Evolutionary conservation across 1,139 yeast species (phyloP).

Genomic region (Candida sp.): DNA sequence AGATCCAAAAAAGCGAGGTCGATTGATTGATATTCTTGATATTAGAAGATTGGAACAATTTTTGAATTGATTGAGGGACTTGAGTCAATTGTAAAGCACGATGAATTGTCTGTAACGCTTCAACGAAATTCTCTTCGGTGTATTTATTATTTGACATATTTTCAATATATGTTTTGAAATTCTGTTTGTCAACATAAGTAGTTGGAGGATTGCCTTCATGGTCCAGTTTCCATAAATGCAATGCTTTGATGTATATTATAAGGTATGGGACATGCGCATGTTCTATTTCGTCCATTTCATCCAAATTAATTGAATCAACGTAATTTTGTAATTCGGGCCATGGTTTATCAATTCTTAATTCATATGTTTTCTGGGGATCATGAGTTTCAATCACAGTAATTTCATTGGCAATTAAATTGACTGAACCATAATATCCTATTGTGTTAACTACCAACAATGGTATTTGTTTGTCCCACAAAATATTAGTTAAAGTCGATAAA

Average conservation of each 20-base stretch:
- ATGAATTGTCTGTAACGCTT: slow-evolving; percentile 59
- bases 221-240: slow-evolving; percentile 38
- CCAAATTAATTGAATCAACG: slow-evolving; percentile 50
- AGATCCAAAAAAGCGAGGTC: slow-evolving; percentile 55
- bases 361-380: slow-evolving; percentile 58
- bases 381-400: slow-evolving; percentile 76
- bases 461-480: slow-evolving; percentile 42
- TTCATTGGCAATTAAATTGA: slow-evolving; percentile 50
- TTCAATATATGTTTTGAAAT: slow-evolving; percentile 41
- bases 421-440: slow-evolving; percentile 66
- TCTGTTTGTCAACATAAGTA: slow-evolving; percentile 43
- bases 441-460: slow-evolving; percentile 55
- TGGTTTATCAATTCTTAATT: slow-evolving; percentile 67
- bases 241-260: slow-evolving; percentile 58
- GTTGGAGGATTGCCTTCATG: slow-evolving; percentile 37
- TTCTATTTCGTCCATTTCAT: slow-evolving; percentile 43
- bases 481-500: slow-evolving; percentile 19
- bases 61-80: slow-evolving; percentile 34
- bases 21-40: slow-evolving; percentile 13
- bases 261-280: slow-evolving; percentile 76
- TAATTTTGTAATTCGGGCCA: slow-evolving; percentile 69
- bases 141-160: slow-evolving; percentile 31
- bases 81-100: slow-evolving; percentile 44
- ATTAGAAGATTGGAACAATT: slow-evolving; percentile 25
- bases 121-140: slow-evolving; percentile 62